Conservation (phyloP, 352 stramenopile species). For the Pythium phragmiticola region DNA sequence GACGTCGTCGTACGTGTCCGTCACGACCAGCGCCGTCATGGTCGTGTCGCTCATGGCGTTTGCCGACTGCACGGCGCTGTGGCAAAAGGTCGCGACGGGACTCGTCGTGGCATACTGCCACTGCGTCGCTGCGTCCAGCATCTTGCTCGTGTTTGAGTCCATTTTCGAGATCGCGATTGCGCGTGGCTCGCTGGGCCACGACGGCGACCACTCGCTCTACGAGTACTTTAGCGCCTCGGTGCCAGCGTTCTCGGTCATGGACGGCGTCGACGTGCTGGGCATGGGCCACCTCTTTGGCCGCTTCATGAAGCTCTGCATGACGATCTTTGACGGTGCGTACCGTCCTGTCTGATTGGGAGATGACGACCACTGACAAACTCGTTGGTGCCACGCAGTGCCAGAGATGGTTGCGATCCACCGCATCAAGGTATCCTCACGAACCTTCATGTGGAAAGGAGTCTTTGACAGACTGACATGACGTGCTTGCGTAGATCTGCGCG, state of each 20-base stretch:
- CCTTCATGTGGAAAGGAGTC: no score
- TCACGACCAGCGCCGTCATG: constrained; percentile 59
- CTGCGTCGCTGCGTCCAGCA: constrained; percentile 63
- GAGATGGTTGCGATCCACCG: constrained; percentile 80
- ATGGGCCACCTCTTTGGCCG: constrained; percentile 59
- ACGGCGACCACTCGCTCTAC: constrained; percentile 74
- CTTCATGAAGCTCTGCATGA: constrained; percentile 79
- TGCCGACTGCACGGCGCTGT: constrained; percentile 66
- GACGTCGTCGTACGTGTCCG: constrained; percentile 71
- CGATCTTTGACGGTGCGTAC: constrained; percentile 74
- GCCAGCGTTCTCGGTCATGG: constrained; percentile 62
- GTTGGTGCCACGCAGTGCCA: constrained; percentile 43
- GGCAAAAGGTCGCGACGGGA: constrained; percentile 56
- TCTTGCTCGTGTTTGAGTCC: constrained; percentile 79
- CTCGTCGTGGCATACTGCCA: constrained; percentile 52
- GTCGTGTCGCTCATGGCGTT: constrained; percentile 61
- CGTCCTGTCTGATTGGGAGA: background rate
- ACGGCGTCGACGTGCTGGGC: constrained; percentile 65
- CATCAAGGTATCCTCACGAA: constrained; percentile 43
- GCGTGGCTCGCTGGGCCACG: constrained; percentile 55
- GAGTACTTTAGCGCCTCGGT: constrained; percentile 77
- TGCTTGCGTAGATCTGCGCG: constrained; percentile 54
- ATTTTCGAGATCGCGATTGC: constrained; percentile 73
- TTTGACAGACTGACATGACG: background rate
- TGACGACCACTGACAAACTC: background rate